Evolutionary conservation across 768 basidiomycete species (phyloP).

Genomic region (Sarcodon aspratus): DNA sequence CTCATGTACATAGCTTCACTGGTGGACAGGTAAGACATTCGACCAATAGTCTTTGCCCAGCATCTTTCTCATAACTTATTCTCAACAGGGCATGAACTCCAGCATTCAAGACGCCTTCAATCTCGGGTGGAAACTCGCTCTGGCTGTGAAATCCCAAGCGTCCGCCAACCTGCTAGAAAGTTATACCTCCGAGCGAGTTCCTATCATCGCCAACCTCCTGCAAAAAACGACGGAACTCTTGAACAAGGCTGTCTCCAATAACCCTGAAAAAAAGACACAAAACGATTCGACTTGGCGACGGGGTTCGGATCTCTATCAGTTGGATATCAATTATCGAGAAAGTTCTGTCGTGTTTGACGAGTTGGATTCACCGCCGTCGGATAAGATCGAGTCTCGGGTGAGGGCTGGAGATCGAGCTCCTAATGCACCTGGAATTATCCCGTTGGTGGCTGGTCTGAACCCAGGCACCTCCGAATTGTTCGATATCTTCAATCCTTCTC

Average conservation of each 20-base stretch:
- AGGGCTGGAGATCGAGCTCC: conserved; percentile 37
- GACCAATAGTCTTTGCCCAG: neutral
- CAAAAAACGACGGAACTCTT: conserved; percentile 9
- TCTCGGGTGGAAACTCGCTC: conserved; percentile 19
- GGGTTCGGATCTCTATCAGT: conserved; percentile 20
- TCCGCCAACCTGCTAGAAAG: conserved; percentile 13
- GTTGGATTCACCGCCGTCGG: conserved; percentile 6
- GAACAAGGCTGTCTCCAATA: conserved; percentile 5
- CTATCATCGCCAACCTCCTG: conserved; percentile 18
- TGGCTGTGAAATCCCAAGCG: conserved; percentile 15
- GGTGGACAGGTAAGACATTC: conserved; percentile 24
- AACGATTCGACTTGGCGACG: neutral
- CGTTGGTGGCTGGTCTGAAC: neutral
- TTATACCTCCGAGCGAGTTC: conserved; percentile 18
- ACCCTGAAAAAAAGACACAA: conserved; percentile 24
- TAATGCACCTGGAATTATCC: conserved; percentile 23
- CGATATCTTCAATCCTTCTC: conserved; percentile 12
- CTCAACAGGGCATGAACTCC: conserved; percentile 16
- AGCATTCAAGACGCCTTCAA: conserved; percentile 19
- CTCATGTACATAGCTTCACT: conserved; percentile 32
- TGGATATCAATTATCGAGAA: conserved; percentile 43
- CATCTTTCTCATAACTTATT: neutral
- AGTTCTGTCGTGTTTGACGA: conserved; percentile 36
- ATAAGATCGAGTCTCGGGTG: conserved; percentile 11
- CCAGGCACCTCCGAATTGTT: conserved; percentile 13